Percentiles rank a stretch among this genome's conserved stretches.
Evolutionary conservation across 1,284 basidiomycete species (phyloP).

Genomic region (Takashimella tepidaria): DNA sequence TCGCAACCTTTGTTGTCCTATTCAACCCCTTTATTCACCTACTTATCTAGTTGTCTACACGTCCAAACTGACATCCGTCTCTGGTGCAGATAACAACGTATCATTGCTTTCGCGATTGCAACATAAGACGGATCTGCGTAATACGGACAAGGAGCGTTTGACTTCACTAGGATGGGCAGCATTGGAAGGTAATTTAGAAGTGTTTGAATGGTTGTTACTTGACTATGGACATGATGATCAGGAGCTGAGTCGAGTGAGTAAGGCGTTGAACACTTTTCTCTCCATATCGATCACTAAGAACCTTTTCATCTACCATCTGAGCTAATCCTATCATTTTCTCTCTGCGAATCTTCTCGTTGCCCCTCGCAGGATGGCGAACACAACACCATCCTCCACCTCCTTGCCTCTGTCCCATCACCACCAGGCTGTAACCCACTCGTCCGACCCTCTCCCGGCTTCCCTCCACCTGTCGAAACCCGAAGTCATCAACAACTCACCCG

Average conservation of each 20-base stretch:
- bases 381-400: slow-evolving; percentile 81
- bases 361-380: slow-evolving; percentile 78
- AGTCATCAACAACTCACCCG: slow-evolving; percentile 18
- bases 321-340: too few relatives aligned
- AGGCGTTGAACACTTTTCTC: background rate
- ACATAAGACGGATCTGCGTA: slow-evolving; percentile 73
- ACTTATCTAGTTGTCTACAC: too few relatives aligned
- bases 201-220: slow-evolving; percentile 79
- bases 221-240: slow-evolving; percentile 81
- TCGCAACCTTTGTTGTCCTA: too few relatives aligned
- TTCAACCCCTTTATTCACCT: too few relatives aligned
- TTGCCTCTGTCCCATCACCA: slow-evolving; percentile 65
- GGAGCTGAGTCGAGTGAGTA: slow-evolving; percentile 74
- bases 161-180: slow-evolving; percentile 87
- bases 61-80: background rate
- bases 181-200: slow-evolving; percentile 74
- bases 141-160: slow-evolving; percentile 66
- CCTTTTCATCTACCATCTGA: background rate
- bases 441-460: slow-evolving; percentile 25
- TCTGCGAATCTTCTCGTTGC: too few relatives aligned
- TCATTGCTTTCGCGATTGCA: slow-evolving; percentile 70
- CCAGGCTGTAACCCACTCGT: slow-evolving; percentile 21
- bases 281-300: background rate
- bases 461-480: slow-evolving; percentile 14
- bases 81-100: slow-evolving; percentile 73